Conservation (phyloP, 768 basidiomycete species). For the Leccinum rimulosum region DNA sequence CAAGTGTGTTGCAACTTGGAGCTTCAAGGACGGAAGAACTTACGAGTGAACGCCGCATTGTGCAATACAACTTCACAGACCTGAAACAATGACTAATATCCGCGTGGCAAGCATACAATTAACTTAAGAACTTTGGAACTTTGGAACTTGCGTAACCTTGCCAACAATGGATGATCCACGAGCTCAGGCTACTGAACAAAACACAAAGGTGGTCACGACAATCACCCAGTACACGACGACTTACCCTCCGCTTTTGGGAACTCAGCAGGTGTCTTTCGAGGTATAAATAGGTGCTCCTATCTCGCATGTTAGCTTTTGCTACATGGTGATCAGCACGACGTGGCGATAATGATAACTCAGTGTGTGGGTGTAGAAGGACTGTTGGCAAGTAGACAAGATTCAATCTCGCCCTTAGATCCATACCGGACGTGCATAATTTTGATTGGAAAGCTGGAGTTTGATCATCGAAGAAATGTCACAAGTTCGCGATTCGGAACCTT, state of each 20-base stretch:
- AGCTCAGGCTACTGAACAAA: too few species aligned
- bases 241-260: background rate
- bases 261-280: background rate
- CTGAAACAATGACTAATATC: background rate
- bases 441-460: background rate
- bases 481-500: background rate
- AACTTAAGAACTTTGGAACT: background rate
- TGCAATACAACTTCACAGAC: background rate
- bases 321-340: slow-evolving; percentile 3
- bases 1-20: too few species aligned
- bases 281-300: background rate
- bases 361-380: background rate
- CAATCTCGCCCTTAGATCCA: background rate
- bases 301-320: background rate
- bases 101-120: background rate
- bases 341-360: slow-evolving; percentile 4
- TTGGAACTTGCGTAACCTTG: background rate
- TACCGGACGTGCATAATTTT: background rate
- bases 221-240: background rate
- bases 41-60: background rate
- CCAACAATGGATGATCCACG: too few species aligned
- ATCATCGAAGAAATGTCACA: background rate
- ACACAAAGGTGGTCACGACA: background rate
- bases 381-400: background rate
- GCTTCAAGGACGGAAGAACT: background rate